Conservation (phyloP, 129 eudicot genomes). For the Chrysanthemum seticuspe region DNA sequence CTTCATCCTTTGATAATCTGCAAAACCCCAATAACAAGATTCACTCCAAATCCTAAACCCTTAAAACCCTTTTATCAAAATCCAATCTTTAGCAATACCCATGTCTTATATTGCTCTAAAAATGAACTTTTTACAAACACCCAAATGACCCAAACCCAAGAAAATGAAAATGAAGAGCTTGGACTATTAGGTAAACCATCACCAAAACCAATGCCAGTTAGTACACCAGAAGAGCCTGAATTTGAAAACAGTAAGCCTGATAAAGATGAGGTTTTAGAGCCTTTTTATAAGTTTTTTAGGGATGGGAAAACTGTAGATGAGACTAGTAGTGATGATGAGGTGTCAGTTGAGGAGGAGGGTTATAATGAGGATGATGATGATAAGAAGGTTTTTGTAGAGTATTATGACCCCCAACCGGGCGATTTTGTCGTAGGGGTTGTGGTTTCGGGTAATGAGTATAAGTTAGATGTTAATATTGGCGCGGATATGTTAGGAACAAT, state of each 20-base stretch:
- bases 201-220: constrained; percentile 31
- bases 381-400: constrained; percentile 66
- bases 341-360: constrained; percentile 22
- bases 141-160: constrained; percentile 38
- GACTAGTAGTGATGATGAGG: constrained; percentile 38
- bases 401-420: constrained; percentile 88
- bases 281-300: constrained; percentile 76
- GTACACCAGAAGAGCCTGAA: not conserved
- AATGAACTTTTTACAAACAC: constrained; percentile 40
- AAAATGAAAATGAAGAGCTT: constrained; percentile 60
- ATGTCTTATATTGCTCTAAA: constrained; percentile 53
- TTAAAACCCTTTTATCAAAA: constrained; percentile 29
- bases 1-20: constrained; percentile 29
- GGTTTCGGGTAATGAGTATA: constrained; percentile 88
- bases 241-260: constrained; percentile 33
- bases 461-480: constrained; percentile 91
- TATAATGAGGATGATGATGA: constrained; percentile 24
- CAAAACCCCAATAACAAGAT: constrained; percentile 20
- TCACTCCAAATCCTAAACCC: constrained; percentile 32
- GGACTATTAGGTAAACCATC: constrained; percentile 72
- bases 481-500: constrained; percentile 83
- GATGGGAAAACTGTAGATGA: constrained; percentile 34
- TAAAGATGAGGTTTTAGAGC: constrained; percentile 71
- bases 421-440: constrained; percentile 95
- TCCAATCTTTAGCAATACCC: constrained; percentile 42